phyloP scores from a whole-genome alignment of 2,329 filamentous ascomycete species.

The Aspergillus thermomutatus region DNA sequence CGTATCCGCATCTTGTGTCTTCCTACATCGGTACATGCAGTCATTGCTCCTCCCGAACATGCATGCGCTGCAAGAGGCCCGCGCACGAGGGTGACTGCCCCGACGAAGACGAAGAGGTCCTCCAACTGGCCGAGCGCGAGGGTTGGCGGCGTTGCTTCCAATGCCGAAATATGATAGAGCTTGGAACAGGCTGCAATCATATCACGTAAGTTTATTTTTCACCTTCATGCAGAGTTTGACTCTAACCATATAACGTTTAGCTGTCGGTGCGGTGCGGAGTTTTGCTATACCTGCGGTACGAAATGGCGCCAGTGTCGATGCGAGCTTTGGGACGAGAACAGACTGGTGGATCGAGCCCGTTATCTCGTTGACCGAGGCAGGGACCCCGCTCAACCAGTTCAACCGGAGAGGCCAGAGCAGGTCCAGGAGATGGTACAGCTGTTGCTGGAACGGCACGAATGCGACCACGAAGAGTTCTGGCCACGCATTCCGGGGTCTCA shows the following conservation, averaged over 20 bases:
- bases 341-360: slow-evolving; percentile 13
- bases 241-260: slow-evolving; percentile 6
- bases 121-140: slow-evolving; percentile 62
- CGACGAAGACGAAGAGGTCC: slow-evolving; percentile 27
- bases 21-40: slow-evolving; percentile 17
- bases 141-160: slow-evolving; percentile 74
- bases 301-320: slow-evolving; percentile 29
- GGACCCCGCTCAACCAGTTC: neutral
- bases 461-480: slow-evolving; percentile 11
- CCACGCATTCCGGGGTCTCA: neutral
- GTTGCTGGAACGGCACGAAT: slow-evolving; percentile 14
- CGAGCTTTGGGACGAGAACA: slow-evolving; percentile 23
- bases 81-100: slow-evolving; percentile 22
- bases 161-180: slow-evolving; percentile 56
- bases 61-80: slow-evolving; percentile 22
- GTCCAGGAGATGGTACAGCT: slow-evolving; percentile 3
- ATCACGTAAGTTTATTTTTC: slow-evolving; percentile 27
- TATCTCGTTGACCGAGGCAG: slow-evolving; percentile 2
- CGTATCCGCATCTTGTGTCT: slow-evolving; percentile 3
- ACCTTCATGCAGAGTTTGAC: neutral
- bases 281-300: slow-evolving; percentile 30
- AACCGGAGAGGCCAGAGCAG: neutral
- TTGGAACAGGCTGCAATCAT: slow-evolving; percentile 31
- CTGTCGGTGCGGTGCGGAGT: slow-evolving; percentile 28
- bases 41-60: slow-evolving; percentile 17